A percentile compares a stretch with the other conserved stretches of the same genome.
These are phyloP conservation scores for Aquilaria yunnanensis DNA, from an alignment of 345 rosid species.

Conservation along the genomic window DNA sequence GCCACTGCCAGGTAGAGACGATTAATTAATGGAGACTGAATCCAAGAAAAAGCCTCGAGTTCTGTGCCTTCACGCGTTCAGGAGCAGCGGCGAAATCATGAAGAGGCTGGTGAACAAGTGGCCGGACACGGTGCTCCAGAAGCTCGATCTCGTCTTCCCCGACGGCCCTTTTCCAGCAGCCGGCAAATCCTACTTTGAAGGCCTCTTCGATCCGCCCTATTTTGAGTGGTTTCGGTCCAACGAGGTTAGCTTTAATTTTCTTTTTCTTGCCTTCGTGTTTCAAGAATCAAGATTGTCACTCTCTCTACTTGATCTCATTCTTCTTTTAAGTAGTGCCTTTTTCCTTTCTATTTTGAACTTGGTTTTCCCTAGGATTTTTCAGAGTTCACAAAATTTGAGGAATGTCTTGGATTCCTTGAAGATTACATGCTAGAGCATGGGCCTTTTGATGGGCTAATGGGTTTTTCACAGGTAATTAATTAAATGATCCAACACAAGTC, in stretches of 20 bases:
- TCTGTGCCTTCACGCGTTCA: conserved; percentile 48
- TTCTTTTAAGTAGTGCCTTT: too few relatives aligned
- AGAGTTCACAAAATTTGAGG: conserved; percentile 33
- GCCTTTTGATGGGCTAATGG: conserved; percentile 46
- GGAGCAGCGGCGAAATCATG: conserved; percentile 42
- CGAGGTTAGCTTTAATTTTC: conserved; percentile 17
- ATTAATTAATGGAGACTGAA: too few relatives aligned
- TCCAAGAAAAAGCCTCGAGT: conserved; percentile 30
- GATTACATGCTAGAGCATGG: conserved; percentile 38
- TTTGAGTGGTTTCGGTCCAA: conserved; percentile 44
- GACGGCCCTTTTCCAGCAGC: conserved; percentile 37
- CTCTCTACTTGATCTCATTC: too few relatives aligned
- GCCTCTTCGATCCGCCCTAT: conserved; percentile 49
- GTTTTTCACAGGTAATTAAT: conserved; percentile 42
- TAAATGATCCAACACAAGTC: background rate
- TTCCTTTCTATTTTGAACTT: too few relatives aligned
- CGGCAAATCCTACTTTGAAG: conserved; percentile 35
- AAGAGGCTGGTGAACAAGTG: conserved; percentile 24
- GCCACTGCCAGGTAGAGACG: too few relatives aligned
- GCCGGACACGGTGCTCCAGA: conserved; percentile 35
- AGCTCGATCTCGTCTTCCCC: conserved; percentile 38
- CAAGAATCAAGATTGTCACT: too few relatives aligned
- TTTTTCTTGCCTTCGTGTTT: too few relatives aligned
- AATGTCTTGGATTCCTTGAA: conserved; percentile 35
- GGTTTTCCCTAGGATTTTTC: conserved; percentile 24